These are phyloP conservation scores for Rhodofomes roseus DNA, from an alignment of 1,284 basidiomycete genomes.

Conservation along the genomic window DNA sequence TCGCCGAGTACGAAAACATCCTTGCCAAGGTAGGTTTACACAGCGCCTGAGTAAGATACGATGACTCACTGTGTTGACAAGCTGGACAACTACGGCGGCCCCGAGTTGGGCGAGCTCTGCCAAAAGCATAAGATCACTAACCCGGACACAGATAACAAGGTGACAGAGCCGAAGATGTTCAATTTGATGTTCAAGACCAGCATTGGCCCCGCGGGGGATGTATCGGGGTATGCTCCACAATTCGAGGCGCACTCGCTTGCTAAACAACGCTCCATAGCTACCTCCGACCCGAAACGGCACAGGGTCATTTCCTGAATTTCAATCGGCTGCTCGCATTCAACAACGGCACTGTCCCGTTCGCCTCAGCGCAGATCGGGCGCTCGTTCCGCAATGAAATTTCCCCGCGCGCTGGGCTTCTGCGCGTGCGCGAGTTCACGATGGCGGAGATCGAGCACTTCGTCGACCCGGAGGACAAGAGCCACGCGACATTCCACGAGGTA, in stretches of 20 bases:
- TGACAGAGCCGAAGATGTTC: slow-evolving; percentile 92
- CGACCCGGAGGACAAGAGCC: slow-evolving; percentile 91
- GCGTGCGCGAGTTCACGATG: slow-evolving; percentile 99
- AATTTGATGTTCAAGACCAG: slow-evolving; percentile 98
- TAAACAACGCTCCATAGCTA: slow-evolving; percentile 47
- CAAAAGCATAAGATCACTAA: slow-evolving; percentile 82
- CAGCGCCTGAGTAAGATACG: neutral
- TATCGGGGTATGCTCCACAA: slow-evolving; percentile 68
- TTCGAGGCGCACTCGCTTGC: neutral
- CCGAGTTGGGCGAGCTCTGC: slow-evolving; percentile 87
- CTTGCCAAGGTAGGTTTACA: slow-evolving; percentile 74
- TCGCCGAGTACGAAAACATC: slow-evolving; percentile 77
- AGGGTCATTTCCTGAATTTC: slow-evolving; percentile 99
- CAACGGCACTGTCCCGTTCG: slow-evolving; percentile 94
- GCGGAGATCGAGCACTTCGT: slow-evolving; percentile 99
- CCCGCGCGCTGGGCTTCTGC: slow-evolving; percentile 91
- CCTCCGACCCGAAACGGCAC: slow-evolving; percentile 97
- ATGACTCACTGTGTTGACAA: slow-evolving; percentile 29
- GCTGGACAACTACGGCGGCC: slow-evolving; percentile 95
- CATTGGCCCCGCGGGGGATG: slow-evolving; percentile 97
- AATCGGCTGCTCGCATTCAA: slow-evolving; percentile 96
- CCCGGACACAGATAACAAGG: slow-evolving; percentile 91
- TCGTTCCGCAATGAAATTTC: slow-evolving; percentile 99
- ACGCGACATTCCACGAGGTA: slow-evolving; percentile 82
- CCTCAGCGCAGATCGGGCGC: slow-evolving; percentile 95